Percentiles rank a stretch among this genome's conserved stretches.
Conservation (phyloP, 2,329 filamentous ascomycete genomes). For the Diplodia seriata region DNA sequence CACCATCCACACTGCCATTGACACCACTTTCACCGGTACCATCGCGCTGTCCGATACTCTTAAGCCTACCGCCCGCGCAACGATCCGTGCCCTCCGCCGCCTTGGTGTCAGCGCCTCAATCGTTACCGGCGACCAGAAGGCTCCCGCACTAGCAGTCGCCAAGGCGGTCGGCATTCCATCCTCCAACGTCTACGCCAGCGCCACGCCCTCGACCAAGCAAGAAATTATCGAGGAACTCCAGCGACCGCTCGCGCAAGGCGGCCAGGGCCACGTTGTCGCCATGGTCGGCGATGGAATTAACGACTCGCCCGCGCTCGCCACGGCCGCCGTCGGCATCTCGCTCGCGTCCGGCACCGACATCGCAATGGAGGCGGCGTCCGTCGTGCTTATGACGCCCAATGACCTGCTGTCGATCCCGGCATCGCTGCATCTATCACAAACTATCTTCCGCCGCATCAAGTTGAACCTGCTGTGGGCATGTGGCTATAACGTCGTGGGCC, state of each 20-base stretch:
- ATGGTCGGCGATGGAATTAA: slow-evolving; percentile 99
- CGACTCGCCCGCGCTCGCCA: slow-evolving; percentile 92
- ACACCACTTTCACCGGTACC: slow-evolving; percentile 79
- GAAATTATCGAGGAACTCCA: slow-evolving; percentile 81
- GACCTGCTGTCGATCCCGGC: slow-evolving; percentile 94
- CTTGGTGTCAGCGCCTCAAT: slow-evolving; percentile 90
- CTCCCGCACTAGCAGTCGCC: slow-evolving; percentile 85
- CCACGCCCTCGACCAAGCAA: slow-evolving; percentile 90
- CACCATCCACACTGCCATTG: slow-evolving; percentile 89
- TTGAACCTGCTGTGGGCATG: slow-evolving; percentile 92
- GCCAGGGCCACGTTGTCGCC: slow-evolving; percentile 75
- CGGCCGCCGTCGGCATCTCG: slow-evolving; percentile 90
- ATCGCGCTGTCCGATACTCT: slow-evolving; percentile 88
- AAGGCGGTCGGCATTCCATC: slow-evolving; percentile 78
- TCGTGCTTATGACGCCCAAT: slow-evolving; percentile 92
- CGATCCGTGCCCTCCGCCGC: slow-evolving; percentile 79
- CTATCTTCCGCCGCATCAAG: slow-evolving; percentile 92
- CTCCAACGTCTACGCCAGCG: slow-evolving; percentile 81
- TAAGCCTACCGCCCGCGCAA: slow-evolving; percentile 82
- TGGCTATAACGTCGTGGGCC: slow-evolving; percentile 86
- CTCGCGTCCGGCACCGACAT: slow-evolving; percentile 94
- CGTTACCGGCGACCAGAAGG: slow-evolving; percentile 89
- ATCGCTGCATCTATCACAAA: slow-evolving; percentile 78
- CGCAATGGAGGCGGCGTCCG: slow-evolving; percentile 94
- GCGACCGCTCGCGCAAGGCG: slow-evolving; percentile 41